Evolutionary conservation across 306 rosid species (phyloP), one percentile per base, ranked within the genome.

Genomic region (Leucaena leucocephala): DNA sequence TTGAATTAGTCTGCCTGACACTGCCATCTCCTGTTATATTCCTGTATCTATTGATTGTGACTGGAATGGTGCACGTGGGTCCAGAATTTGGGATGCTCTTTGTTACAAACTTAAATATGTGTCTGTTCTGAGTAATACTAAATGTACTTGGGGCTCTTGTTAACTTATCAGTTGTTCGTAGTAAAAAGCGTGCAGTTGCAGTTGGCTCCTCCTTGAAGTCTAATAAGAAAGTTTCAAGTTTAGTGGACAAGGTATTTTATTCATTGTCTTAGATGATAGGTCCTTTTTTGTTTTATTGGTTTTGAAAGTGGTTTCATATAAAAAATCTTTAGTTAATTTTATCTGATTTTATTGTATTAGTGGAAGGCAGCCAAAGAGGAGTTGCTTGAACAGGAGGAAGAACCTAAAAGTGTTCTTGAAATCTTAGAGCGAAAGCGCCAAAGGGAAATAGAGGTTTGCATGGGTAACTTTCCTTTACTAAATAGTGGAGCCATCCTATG

Each of bases 301-400:
- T 42, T 40, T 21, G 7, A 38, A 66, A 67, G 46, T 72, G 39
- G 16, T 40, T 55, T 17, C 21, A 22, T 54, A 3, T 38, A 44
- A 43, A 42, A 12, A 22, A 1, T 7, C 35, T 34, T 17, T 13
- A 4, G 45, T 4, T n/a, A 8, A 40, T n/a, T 67, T 38, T 65
- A 38, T 39, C 70, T 43, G 15, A 71, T 73, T 71, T 35, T 45
- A 45, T 74, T 85, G 55, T 77, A 71, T 59, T 76, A 93, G 99
- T 93, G 99, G 99, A 96, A 90, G 80, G 99, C 98, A 76, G 99
- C 99, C 19, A 96, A 96, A 86, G 99, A 96, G 86, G 98, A 96
- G 83, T 65, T 93, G 82, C 96, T 85, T 69, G 98, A 91, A 83
- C 98, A 92, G 36, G 96, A 96, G 91, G 92, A 91, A 81, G 99